These are phyloP conservation scores for Beauveria asiatica DNA, from an alignment of 2,329 filamentous ascomycete genomes.

Conservation along the genomic window DNA sequence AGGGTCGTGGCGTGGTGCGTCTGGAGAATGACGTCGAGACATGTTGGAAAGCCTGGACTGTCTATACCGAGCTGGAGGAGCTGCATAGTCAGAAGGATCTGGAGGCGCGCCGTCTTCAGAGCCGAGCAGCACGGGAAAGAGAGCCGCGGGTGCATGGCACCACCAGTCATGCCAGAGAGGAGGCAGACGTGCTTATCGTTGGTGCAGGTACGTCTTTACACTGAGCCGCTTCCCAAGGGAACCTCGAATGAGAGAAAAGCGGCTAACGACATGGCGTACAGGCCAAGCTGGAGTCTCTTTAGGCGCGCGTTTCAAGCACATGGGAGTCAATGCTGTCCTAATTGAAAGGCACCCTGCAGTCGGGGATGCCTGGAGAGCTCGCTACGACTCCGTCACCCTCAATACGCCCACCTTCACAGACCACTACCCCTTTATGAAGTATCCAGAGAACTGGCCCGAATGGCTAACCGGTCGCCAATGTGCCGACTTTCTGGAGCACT, in stretches of 20 bases:
- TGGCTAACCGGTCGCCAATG: conserved; percentile 9
- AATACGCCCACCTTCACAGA: conserved; percentile 10
- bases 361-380: conserved; percentile 6
- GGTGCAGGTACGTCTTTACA: background rate
- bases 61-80: conserved; percentile 6
- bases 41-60: conserved; percentile 3
- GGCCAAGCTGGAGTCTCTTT: background rate
- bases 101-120: background rate
- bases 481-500: conserved; percentile 5
- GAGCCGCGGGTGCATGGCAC: background rate
- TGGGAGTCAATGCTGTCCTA: background rate
- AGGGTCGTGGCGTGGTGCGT: background rate
- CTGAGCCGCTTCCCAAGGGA: too few species aligned
- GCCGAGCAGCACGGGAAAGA: background rate
- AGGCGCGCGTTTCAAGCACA: background rate
- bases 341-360: background rate
- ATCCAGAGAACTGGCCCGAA: conserved; percentile 5
- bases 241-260: too few species aligned
- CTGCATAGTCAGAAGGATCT: background rate
- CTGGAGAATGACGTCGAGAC: background rate
- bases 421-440: conserved; percentile 9
- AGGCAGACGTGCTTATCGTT: conserved; percentile 1
- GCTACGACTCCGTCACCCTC: conserved; percentile 9
- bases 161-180: background rate
- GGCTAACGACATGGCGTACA: background rate